These are phyloP conservation scores for Prototheca stagnorum DNA, from an alignment of 163 green algal genomes.

Conservation along the genomic window DNA sequence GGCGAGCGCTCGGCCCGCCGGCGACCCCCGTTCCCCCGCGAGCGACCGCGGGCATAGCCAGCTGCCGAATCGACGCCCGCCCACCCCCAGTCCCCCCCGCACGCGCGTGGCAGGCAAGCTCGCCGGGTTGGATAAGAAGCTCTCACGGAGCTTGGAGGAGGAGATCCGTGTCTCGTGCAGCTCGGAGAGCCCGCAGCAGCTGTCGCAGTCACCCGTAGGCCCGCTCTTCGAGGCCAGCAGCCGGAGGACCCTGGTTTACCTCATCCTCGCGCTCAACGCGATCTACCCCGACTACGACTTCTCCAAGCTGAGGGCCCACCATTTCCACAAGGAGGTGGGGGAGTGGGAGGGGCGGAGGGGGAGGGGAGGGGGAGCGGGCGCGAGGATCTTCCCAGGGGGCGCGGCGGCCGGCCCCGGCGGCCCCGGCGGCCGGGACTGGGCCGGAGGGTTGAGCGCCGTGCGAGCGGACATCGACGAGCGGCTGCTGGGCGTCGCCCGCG, in stretches of 20 bases:
- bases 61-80: no score
- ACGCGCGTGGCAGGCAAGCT: constrained; percentile 75
- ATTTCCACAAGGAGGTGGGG: constrained; percentile 80
- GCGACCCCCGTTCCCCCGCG: no score
- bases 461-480: constrained; percentile 73
- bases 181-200: constrained; percentile 38
- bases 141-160: constrained; percentile 76
- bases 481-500: constrained; percentile 67
- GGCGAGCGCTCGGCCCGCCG: no score
- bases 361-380: no score
- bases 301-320: constrained; percentile 69
- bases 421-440: no score
- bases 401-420: no score
- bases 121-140: constrained; percentile 89
- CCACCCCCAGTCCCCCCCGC: background rate
- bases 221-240: constrained; percentile 27
- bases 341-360: no score
- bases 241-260: constrained; percentile 90
- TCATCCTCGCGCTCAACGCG: constrained; percentile 97
- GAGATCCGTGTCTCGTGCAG: constrained; percentile 61
- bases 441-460: no score
- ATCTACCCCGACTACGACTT: constrained; percentile 99
- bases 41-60: no score
- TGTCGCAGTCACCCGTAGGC: constrained; percentile 69
- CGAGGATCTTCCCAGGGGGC: no score